phyloP scores from a whole-genome alignment of 2,329 filamentous ascomycete genomes.

The Zymoseptoria ardabiliae region DNA sequence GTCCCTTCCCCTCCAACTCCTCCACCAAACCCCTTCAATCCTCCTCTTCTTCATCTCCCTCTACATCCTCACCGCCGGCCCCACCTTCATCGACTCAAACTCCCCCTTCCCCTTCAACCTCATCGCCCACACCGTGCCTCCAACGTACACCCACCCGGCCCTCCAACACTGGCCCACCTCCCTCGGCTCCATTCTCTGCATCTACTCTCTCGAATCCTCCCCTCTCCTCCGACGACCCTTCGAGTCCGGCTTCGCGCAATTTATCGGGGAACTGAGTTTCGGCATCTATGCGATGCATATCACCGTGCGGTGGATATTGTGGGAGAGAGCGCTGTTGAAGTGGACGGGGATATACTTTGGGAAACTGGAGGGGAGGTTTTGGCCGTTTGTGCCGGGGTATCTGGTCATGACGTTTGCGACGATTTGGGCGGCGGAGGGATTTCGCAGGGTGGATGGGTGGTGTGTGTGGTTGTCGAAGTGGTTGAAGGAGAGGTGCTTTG shows the following conservation, averaged over 20 bases:
- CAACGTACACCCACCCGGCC: neutral
- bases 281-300: constrained; percentile 3
- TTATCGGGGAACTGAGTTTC: constrained; percentile 1
- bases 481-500: neutral
- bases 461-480: neutral
- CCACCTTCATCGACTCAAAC: neutral
- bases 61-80: neutral
- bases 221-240: neutral
- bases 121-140: neutral
- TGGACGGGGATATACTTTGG: neutral
- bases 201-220: neutral
- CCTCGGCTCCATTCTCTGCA: neutral
- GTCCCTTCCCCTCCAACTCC: neutral
- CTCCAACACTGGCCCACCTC: neutral
- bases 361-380: neutral
- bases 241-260: neutral
- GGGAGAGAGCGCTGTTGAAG: neutral
- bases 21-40: neutral
- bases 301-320: neutral
- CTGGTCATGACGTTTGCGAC: neutral
- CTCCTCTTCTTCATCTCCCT: neutral
- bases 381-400: neutral
- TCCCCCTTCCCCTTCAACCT: neutral
- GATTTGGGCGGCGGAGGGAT: neutral
- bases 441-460: neutral